Base-by-base conservation (phyloP, 2,329 filamentous ascomycete species). In the Trichoderma atroviride region DNA sequence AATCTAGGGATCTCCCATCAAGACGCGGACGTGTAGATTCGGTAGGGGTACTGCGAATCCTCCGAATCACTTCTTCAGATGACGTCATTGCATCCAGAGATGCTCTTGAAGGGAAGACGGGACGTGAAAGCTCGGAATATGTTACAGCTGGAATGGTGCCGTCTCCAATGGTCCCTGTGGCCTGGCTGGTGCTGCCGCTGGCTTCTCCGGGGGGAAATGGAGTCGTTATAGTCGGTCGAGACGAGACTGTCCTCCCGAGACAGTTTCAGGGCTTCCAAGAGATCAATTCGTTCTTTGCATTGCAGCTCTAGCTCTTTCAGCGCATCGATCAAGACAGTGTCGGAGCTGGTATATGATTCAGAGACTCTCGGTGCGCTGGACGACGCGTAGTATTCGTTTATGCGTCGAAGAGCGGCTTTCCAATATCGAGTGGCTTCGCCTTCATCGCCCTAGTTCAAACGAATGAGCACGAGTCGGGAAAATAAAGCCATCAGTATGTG, bases 231-330 rank as follows among this genome's bases (percentile, higher is more conserved):
- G 37, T 69, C 47, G 11, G 68, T 33, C n/a, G 68, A 31, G 13
- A 33, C 52, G 22, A 55, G n/a, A 19, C 57, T 71, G 71, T 77
- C 85, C 70, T 84, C 79, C 69, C 88, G 83, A n/a, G 88, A 90
- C 72, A 91, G 84, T 71, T 90, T 88, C 69, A 98, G 82, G 7
- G 94, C 91, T 77, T 96, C 91, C 7, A 98, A 85, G 40, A 98
- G 84, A 77, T 97, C 93, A 62, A 97, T 93, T 60, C 94, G 88
- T 80, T 98, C 95, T 79, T 96, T 95, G 80, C 94, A 97, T 80
- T 97, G 95, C 72, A 94, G 79, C 78, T 98, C 94, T 76, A 98
- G 87, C 75, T 94, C 87, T 58, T 66, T 66, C 55, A 66, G 37
- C 63, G 63, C 63, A 56, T 66, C 55, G 58, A 92, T 87, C 69